phyloP scores from a whole-genome alignment of 1,284 basidiomycete genomes.

The Kwoniella shivajii region DNA sequence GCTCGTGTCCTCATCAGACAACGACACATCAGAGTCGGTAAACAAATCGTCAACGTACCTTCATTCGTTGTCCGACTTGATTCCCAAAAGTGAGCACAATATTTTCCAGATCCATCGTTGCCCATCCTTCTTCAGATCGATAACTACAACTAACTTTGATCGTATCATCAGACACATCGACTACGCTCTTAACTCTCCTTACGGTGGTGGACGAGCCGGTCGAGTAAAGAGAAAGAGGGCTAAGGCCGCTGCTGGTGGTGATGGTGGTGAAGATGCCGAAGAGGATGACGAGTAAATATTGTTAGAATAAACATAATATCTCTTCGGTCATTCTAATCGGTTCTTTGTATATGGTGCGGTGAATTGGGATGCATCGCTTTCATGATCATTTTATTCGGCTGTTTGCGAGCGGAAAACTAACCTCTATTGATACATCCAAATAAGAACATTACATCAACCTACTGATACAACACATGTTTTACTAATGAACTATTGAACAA shows the following conservation, averaged over 20 bases:
- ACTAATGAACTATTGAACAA: background rate
- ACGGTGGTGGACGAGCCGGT: constrained; percentile 94
- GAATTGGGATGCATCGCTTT: constrained; percentile 24
- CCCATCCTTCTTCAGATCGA: constrained; percentile 47
- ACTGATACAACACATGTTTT: background rate
- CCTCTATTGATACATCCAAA: too few relatives aligned
- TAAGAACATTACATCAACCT: too few relatives aligned
- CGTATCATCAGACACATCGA: constrained; percentile 80
- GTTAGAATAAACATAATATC: too few relatives aligned
- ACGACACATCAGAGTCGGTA: constrained; percentile 82
- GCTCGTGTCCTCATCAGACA: constrained; percentile 97
- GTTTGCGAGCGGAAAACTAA: too few relatives aligned
- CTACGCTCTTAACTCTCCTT: constrained; percentile 96
- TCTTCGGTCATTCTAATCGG: background rate
- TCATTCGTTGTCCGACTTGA: constrained; percentile 98
- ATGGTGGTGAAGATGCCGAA: constrained; percentile 85
- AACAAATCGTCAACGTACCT: constrained; percentile 99
- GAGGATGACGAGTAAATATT: constrained; percentile 68
- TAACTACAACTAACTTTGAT: background rate
- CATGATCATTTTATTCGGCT: too few relatives aligned
- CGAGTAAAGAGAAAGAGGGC: constrained; percentile 99
- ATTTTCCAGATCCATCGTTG: too few relatives aligned
- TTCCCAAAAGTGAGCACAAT: constrained; percentile 70
- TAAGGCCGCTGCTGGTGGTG: constrained; percentile 87
- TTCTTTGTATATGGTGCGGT: constrained; percentile 12